These are phyloP conservation scores for Styphnolobium japonicum DNA, from an alignment of 306 rosid species.

Conservation along the genomic window DNA sequence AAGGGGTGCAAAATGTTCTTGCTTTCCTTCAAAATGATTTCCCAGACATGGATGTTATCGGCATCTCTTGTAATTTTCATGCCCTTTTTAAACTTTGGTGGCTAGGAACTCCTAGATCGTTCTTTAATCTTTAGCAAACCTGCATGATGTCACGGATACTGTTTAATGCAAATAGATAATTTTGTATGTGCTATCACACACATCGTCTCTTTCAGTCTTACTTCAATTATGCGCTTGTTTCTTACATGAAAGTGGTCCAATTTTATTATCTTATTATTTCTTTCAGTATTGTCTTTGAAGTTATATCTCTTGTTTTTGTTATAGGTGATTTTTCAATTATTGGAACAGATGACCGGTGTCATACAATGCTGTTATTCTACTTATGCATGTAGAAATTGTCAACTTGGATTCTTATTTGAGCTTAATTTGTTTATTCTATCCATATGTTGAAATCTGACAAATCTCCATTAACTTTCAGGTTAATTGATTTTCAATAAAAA, in stretches of 20 bases:
- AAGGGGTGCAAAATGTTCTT: conserved; percentile 78
- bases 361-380: neutral
- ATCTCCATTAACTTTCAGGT: too few species aligned
- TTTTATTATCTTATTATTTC: neutral
- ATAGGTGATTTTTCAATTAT: neutral
- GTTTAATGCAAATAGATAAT: neutral
- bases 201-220: neutral
- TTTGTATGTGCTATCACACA: neutral
- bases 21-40: conserved; percentile 69
- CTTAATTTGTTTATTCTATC: conserved; percentile 11
- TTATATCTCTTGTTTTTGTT: neutral
- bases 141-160: conserved; percentile 5
- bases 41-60: conserved; percentile 81
- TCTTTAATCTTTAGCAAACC: neutral
- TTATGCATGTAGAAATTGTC: neutral
- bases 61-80: conserved; percentile 59
- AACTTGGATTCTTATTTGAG: conserved; percentile 10
- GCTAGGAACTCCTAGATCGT: neutral
- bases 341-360: neutral
- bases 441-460: neutral
- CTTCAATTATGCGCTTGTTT: neutral
- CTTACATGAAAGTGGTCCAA: conserved; percentile 26
- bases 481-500: too few species aligned
- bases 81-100: neutral
- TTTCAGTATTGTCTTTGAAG: neutral